These are phyloP conservation scores for Paracorniculantispora psalliotae DNA, from an alignment of 2,329 filamentous ascomycete species.

Conservation along the genomic window DNA sequence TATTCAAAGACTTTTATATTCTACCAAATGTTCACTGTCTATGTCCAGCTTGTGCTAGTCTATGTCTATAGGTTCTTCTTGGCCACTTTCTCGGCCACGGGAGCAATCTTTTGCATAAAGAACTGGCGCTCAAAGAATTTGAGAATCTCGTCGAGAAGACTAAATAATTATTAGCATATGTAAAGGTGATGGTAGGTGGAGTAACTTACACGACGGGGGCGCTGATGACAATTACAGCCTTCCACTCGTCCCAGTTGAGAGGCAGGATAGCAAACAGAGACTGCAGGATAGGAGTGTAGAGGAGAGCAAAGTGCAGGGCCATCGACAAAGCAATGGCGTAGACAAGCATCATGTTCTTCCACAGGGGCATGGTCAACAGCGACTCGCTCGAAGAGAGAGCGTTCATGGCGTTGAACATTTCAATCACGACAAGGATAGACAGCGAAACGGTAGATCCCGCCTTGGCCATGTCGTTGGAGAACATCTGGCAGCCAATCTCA, in stretches of 20 bases:
- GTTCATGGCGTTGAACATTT: conserved; percentile 99
- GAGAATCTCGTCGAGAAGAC: conserved; percentile 76
- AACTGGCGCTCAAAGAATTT: conserved; percentile 70
- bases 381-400: conserved; percentile 93
- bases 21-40: conserved; percentile 15
- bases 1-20: conserved; percentile 16
- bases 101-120: conserved; percentile 51
- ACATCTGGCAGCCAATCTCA: conserved; percentile 89
- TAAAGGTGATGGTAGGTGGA: not conserved
- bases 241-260: conserved; percentile 82
- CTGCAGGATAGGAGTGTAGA: conserved; percentile 89
- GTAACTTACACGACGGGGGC: conserved; percentile 80
- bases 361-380: conserved; percentile 86
- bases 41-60: conserved; percentile 9
- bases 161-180: conserved; percentile 31
- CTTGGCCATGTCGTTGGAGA: conserved; percentile 78
- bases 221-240: conserved; percentile 83
- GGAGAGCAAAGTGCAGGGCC: conserved; percentile 87
- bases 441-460: conserved; percentile 90
- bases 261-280: conserved; percentile 86
- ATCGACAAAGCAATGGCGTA: conserved; percentile 92
- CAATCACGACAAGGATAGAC: conserved; percentile 89
- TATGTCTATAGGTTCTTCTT: conserved; percentile 51
- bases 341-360: conserved; percentile 97
- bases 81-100: conserved; percentile 34